Evolutionary conservation across 2,329 filamentous ascomycete species (phyloP).

Genomic region (Dothidotthia symphoricarpi): DNA sequence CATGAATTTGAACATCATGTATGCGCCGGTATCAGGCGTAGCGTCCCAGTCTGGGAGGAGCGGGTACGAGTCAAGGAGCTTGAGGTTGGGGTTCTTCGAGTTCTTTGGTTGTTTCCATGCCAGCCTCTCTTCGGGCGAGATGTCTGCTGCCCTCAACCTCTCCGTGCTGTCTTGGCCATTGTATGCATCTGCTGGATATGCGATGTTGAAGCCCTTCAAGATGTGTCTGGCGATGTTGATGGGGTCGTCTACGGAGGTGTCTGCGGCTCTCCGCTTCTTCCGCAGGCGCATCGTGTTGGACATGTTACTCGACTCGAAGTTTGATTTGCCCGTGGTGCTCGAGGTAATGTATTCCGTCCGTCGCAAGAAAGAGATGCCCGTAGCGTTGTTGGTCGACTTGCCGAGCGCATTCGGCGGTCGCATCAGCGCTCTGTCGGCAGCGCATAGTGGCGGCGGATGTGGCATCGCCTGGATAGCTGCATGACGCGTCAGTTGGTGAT

Average conservation of each 20-base stretch:
- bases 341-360: slow-evolving; percentile 91
- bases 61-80: slow-evolving; percentile 60
- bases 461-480: slow-evolving; percentile 79
- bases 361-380: slow-evolving; percentile 87
- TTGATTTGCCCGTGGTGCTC: slow-evolving; percentile 42
- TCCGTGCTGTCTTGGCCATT: slow-evolving; percentile 62
- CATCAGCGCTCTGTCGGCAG: slow-evolving; percentile 80
- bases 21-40: slow-evolving; percentile 58
- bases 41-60: slow-evolving; percentile 61
- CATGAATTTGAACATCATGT: slow-evolving; percentile 61
- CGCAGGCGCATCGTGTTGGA: slow-evolving; percentile 42
- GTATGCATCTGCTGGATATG: slow-evolving; percentile 64
- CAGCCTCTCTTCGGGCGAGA: slow-evolving; percentile 54
- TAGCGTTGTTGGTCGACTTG: slow-evolving; percentile 73
- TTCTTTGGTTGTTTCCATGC: slow-evolving; percentile 62
- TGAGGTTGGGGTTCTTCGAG: slow-evolving; percentile 57
- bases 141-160: slow-evolving; percentile 54
- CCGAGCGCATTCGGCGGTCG: slow-evolving; percentile 80
- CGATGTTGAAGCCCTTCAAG: slow-evolving; percentile 63
- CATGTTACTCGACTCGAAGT: slow-evolving; percentile 55
- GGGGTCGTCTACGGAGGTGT: slow-evolving; percentile 55
- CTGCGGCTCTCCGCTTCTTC: slow-evolving; percentile 39
- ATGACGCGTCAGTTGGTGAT: slow-evolving; percentile 22
- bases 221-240: slow-evolving; percentile 61
- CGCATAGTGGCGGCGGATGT: slow-evolving; percentile 69